A percentile compares a stretch with the other conserved stretches of the same genome.
Evolutionary conservation across 2,329 filamentous ascomycete species (phyloP).

Genomic region (Cercospora sesami): DNA sequence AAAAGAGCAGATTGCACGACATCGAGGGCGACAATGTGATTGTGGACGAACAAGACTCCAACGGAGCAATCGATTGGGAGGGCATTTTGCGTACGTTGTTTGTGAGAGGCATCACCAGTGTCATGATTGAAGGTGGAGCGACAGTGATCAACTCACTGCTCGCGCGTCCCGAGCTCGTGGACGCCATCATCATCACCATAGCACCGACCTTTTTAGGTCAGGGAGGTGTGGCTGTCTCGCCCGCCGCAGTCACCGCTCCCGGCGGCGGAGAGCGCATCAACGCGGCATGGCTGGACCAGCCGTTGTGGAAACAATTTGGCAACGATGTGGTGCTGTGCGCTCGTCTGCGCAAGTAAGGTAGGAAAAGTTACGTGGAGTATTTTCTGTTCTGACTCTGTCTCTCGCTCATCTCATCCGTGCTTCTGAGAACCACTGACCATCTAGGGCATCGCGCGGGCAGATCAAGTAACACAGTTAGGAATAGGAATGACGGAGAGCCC

Average conservation of each 20-base stretch:
- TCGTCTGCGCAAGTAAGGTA: constrained; percentile 38
- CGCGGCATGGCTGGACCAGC: constrained; percentile 64
- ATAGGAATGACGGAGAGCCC: not conserved
- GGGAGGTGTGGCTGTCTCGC: constrained; percentile 77
- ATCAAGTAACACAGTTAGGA: not conserved
- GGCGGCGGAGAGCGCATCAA: constrained; percentile 53
- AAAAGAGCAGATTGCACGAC: constrained; percentile 37
- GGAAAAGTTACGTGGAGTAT: constrained; percentile 9
- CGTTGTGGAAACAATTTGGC: constrained; percentile 75
- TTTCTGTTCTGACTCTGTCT: not conserved
- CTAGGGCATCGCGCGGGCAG: not conserved
- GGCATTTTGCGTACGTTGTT: constrained; percentile 61
- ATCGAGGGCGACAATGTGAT: constrained; percentile 29
- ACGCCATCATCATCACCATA: constrained; percentile 82
- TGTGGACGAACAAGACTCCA: constrained; percentile 18
- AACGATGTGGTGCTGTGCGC: constrained; percentile 83
- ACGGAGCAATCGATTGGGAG: constrained; percentile 56
- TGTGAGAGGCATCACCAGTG: constrained; percentile 64
- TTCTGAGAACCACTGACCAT: not conserved
- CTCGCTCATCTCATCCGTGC: not conserved
- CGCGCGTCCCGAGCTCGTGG: constrained; percentile 59
- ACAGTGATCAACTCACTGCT: constrained; percentile 79
- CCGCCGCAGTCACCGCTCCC: constrained; percentile 56
- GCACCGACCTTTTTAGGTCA: constrained; percentile 87
- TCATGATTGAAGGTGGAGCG: constrained; percentile 92